phyloP scores from a whole-genome alignment of 2,329 filamentous ascomycete species.

The Apiospora rasikravindrae region DNA sequence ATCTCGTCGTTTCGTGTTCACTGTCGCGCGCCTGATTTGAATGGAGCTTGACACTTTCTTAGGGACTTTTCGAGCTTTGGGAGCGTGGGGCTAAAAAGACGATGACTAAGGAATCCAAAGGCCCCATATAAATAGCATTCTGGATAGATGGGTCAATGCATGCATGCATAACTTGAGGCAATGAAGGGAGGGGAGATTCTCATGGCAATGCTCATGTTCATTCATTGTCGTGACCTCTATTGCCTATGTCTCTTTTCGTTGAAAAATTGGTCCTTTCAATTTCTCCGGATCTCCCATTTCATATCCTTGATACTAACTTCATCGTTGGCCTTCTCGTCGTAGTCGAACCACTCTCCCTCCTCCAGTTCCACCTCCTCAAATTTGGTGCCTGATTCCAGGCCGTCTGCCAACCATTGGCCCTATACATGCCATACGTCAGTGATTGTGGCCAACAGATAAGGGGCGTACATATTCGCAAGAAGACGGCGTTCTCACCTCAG shows the following conservation, averaged over 20 bases:
- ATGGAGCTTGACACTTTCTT: conserved; percentile 1
- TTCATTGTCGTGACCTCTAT: not conserved
- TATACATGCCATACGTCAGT: conserved; percentile 54
- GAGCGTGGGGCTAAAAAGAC: not conserved
- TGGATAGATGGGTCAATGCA: not conserved
- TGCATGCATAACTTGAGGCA: not conserved
- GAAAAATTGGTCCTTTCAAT: not conserved
- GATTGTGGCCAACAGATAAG: not conserved
- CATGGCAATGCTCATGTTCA: not conserved
- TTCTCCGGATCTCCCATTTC: conserved; percentile 75
- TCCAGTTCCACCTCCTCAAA: conserved; percentile 82
- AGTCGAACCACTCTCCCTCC: conserved; percentile 97
- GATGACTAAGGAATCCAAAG: not conserved
- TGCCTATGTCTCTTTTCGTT: not conserved
- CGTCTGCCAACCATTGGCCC: conserved; percentile 85
- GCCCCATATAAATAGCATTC: not conserved
- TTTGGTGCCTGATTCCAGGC: conserved; percentile 78
- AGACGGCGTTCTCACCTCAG: conserved; percentile 67
- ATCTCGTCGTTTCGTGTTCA: conserved; percentile 14
- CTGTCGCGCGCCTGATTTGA: conserved; percentile 11
- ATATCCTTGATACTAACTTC: conserved; percentile 93
- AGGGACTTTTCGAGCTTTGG: conserved; percentile 9
- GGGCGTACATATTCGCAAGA: not conserved
- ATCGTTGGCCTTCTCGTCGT: conserved; percentile 90
- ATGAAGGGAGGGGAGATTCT: not conserved